These are phyloP conservation scores for Aquilaria yunnanensis DNA, from an alignment of 345 rosid genomes.

Conservation along the genomic window DNA sequence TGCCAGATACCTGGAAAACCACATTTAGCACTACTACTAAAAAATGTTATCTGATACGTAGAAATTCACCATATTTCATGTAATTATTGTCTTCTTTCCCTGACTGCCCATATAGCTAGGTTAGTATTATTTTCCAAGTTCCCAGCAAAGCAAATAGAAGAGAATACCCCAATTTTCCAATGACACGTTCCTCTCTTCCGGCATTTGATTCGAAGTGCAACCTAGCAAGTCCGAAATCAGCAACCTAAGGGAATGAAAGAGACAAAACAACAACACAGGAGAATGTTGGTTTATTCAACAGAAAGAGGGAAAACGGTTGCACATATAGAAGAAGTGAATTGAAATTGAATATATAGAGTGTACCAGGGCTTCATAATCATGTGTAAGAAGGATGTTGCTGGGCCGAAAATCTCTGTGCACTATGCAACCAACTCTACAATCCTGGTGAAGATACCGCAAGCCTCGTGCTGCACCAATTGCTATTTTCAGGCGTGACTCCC, in stretches of 20 bases:
- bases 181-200: conserved; percentile 26
- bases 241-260: conserved; percentile 27
- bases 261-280: too few species aligned
- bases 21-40: conserved; percentile 4
- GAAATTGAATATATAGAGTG: neutral
- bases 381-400: conserved; percentile 59
- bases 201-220: conserved; percentile 41
- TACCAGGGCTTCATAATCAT: conserved; percentile 76
- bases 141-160: neutral
- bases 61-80: too few species aligned
- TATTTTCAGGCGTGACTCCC: conserved; percentile 55
- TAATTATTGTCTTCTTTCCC: too few species aligned
- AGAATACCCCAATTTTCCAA: conserved; percentile 54
- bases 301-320: too few species aligned
- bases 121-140: too few species aligned
- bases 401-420: conserved; percentile 64
- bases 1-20: conserved; percentile 47
- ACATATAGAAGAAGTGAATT: too few species aligned
- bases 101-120: too few species aligned
- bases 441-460: conserved; percentile 70
- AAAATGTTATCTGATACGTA: too few species aligned
- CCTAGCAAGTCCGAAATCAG: conserved; percentile 73
- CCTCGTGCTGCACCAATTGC: conserved; percentile 70
- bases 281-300: too few species aligned
- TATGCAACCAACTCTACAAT: conserved; percentile 75